Conservation (phyloP, 2,329 filamentous ascomycete genomes). For the Sporothrix euskadiensis region DNA sequence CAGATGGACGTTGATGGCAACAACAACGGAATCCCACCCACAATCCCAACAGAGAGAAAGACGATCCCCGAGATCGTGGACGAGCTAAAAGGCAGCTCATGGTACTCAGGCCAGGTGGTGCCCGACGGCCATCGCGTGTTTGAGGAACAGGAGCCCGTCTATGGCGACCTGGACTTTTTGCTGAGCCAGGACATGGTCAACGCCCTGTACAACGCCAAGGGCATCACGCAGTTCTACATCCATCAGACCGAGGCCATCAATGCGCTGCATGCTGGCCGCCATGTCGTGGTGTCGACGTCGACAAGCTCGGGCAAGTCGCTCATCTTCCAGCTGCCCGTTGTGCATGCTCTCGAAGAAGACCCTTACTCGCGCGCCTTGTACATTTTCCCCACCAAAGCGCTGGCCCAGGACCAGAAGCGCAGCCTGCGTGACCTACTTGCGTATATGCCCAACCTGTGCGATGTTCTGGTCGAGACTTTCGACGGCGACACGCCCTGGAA, state of each 20-base stretch:
- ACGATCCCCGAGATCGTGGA: constrained; percentile 79
- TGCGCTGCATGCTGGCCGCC: constrained; percentile 72
- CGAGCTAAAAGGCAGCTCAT: constrained; percentile 77
- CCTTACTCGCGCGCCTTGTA: constrained; percentile 83
- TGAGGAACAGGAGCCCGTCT: constrained; percentile 77
- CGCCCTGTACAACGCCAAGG: constrained; percentile 86
- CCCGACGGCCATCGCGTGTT: constrained; percentile 91
- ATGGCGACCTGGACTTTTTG: constrained; percentile 79
- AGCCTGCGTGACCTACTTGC: constrained; percentile 82
- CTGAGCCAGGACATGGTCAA: constrained; percentile 94
- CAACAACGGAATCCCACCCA: constrained; percentile 56
- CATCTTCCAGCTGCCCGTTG: constrained; percentile 94
- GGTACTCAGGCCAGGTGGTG: constrained; percentile 92
- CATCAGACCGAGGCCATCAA: constrained; percentile 96
- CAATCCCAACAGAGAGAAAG: constrained; percentile 78
- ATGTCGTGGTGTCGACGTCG: constrained; percentile 91
- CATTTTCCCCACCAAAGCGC: constrained; percentile 95
- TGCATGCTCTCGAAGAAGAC: constrained; percentile 82
- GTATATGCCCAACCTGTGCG: constrained; percentile 76
- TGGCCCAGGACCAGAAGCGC: constrained; percentile 90
- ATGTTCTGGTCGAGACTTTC: constrained; percentile 84
- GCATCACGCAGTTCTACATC: constrained; percentile 81
- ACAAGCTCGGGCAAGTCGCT: constrained; percentile 96
- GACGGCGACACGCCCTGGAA: constrained; percentile 90
- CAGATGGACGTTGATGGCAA: constrained; percentile 38